phyloP scores from a whole-genome alignment of 129 eudicot species.

The Flaveria trinervia region DNA sequence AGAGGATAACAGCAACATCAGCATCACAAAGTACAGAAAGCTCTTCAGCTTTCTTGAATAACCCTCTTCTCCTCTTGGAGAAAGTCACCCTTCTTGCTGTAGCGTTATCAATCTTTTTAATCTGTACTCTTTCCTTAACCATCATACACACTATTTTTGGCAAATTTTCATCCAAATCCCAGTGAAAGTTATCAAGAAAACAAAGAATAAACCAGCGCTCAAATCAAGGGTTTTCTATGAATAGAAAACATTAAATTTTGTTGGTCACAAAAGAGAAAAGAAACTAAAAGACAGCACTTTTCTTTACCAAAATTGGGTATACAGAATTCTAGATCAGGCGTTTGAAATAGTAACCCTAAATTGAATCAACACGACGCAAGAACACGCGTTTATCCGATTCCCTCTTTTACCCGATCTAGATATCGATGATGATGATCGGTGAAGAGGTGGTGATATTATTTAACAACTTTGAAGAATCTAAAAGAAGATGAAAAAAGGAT shows the following conservation, averaged over 20 bases:
- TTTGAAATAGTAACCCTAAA: constrained; percentile 37
- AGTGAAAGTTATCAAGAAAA: constrained; percentile 21
- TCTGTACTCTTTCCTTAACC: constrained; percentile 77
- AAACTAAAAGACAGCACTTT: constrained; percentile 32
- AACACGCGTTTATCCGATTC: constrained; percentile 36
- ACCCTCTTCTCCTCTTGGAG: constrained; percentile 88
- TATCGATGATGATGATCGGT: constrained; percentile 26
- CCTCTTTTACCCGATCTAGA: constrained; percentile 42
- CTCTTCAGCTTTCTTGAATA: constrained; percentile 92
- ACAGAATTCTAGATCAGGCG: constrained; percentile 10
- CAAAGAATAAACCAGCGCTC: constrained; percentile 43
- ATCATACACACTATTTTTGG: constrained; percentile 44
- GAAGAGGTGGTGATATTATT: not conserved
- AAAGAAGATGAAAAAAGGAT: constrained; percentile 24
- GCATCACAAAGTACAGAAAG: constrained; percentile 91
- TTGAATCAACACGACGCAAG: constrained; percentile 14
- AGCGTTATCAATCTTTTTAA: constrained; percentile 77
- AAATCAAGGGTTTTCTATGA: constrained; percentile 37
- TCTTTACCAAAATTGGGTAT: constrained; percentile 52
- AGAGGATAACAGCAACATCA: constrained; percentile 75
- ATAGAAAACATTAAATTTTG: constrained; percentile 29
- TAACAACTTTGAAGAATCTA: constrained; percentile 2
- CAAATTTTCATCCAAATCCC: constrained; percentile 24
- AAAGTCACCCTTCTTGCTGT: constrained; percentile 91
- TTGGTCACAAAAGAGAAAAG: constrained; percentile 23